These are phyloP conservation scores for Teratosphaeria destructans DNA, from an alignment of 2,329 filamentous ascomycete genomes.

Conservation along the genomic window DNA sequence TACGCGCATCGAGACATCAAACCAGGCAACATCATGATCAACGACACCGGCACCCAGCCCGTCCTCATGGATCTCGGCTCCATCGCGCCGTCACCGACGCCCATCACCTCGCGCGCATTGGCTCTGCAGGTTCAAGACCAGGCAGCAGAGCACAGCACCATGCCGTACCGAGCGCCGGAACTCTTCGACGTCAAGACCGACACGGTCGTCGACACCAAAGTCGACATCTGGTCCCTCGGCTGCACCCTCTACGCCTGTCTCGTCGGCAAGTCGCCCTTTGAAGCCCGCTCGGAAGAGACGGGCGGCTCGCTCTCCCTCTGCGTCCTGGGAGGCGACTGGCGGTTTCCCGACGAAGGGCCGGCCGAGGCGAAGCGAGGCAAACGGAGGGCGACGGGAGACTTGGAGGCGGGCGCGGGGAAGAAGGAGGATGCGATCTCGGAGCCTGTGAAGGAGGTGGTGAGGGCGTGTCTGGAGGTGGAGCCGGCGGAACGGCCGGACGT, in stretches of 20 bases:
- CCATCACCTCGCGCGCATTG: conserved; percentile 80
- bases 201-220: conserved; percentile 83
- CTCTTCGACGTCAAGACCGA: conserved; percentile 97
- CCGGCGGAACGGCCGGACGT: conserved; percentile 79
- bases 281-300: conserved; percentile 90
- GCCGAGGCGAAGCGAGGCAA: conserved; percentile 46
- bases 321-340: conserved; percentile 87
- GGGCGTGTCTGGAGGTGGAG: conserved; percentile 78
- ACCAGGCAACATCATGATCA: conserved; percentile 98
- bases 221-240: conserved; percentile 94
- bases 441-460: conserved; percentile 74
- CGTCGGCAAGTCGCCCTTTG: conserved; percentile 93
- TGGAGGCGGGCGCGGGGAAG: conserved; percentile 13
- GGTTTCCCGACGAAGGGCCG: conserved; percentile 80
- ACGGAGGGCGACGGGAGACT: conserved; percentile 33
- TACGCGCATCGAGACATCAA: conserved; percentile 97
- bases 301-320: conserved; percentile 88
- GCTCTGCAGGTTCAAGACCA: conserved; percentile 89
- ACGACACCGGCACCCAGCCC: conserved; percentile 74
- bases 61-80: conserved; percentile 98
- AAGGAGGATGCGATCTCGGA: conserved; percentile 59
- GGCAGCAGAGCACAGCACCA: conserved; percentile 91
- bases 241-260: conserved; percentile 97
- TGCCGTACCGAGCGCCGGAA: conserved; percentile 96
- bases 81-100: conserved; percentile 72